Evolutionary conservation across 1,139 yeast species (phyloP).

Genomic region (Kazachstania sp.): DNA sequence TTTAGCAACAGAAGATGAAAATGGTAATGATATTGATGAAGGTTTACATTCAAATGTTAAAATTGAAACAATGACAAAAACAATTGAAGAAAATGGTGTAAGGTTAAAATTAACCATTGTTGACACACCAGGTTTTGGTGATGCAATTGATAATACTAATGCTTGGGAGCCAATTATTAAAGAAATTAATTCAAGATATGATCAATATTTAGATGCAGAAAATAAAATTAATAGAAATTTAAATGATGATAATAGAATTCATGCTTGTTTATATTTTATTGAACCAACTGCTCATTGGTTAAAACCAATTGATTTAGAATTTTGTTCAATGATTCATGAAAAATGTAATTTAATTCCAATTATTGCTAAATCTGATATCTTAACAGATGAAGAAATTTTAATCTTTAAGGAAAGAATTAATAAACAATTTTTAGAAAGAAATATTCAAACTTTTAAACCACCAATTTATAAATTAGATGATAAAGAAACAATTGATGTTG

Average conservation of each 20-base stretch:
- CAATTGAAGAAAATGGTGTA: slow-evolving; percentile 90
- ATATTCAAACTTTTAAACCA: slow-evolving; percentile 74
- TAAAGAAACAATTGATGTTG: slow-evolving; percentile 64
- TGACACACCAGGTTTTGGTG: slow-evolving; percentile 94
- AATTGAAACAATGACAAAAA: slow-evolving; percentile 60
- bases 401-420: slow-evolving; percentile 68
- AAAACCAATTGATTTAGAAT: slow-evolving; percentile 79
- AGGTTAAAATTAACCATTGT: slow-evolving; percentile 75
- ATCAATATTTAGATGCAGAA: slow-evolving; percentile 82
- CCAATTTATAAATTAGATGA: slow-evolving; percentile 76
- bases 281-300: slow-evolving; percentile 97
- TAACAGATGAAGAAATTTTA: slow-evolving; percentile 76
- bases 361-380: slow-evolving; percentile 89
- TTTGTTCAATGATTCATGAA: slow-evolving; percentile 82
- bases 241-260: slow-evolving; percentile 62
- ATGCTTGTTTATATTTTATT: slow-evolving; percentile 81
- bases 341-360: slow-evolving; percentile 92
- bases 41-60: slow-evolving; percentile 39
- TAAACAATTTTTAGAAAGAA: slow-evolving; percentile 68
- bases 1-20: slow-evolving; percentile 3
- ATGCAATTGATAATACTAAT: slow-evolving; percentile 75
- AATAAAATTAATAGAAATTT: slow-evolving; percentile 70
- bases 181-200: slow-evolving; percentile 80
- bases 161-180: slow-evolving; percentile 92
- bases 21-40: slow-evolving; percentile 10